Evolutionary conservation across 495 filamentous ascomycete genomes (phyloP).

Genomic region (Penicillium riverlandense): DNA sequence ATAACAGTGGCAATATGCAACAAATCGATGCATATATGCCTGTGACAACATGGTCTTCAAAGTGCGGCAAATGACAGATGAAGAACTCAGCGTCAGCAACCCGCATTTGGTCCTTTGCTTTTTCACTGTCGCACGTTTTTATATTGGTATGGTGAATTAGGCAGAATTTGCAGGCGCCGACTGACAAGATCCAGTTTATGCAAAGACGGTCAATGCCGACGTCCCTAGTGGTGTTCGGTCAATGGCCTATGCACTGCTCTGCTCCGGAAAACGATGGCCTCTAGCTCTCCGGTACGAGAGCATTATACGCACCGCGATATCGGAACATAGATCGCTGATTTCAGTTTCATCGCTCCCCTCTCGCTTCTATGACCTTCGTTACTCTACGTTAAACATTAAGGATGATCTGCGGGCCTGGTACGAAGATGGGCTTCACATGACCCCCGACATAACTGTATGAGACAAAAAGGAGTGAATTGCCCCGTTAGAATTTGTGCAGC

Average conservation of each 20-base stretch:
- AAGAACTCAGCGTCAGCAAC: constrained; percentile 19
- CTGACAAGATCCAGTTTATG: background rate
- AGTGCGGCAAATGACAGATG: constrained; percentile 14
- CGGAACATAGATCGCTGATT: background rate
- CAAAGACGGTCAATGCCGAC: background rate
- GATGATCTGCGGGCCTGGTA: background rate
- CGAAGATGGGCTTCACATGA: background rate
- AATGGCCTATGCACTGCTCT: background rate
- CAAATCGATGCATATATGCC: constrained; percentile 22
- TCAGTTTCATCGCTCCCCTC: constrained; percentile 1
- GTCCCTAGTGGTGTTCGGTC: background rate
- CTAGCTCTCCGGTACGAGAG: background rate
- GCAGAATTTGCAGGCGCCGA: background rate
- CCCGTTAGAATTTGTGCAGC: too few species aligned
- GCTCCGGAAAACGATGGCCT: background rate
- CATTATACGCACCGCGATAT: background rate
- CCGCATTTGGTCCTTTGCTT: constrained; percentile 22
- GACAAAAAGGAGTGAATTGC: background rate
- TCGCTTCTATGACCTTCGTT: constrained; percentile 5
- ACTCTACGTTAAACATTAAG: background rate
- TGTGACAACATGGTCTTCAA: constrained; percentile 19
- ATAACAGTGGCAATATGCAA: constrained; percentile 22
- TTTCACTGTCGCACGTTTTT: constrained; percentile 23
- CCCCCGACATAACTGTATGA: background rate
- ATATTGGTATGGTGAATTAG: constrained; percentile 7